Percentiles rank a stretch among this genome's conserved stretches.
phyloP scores from a whole-genome alignment of 176 grass and related monocot genomes.

The Themeda triandra region DNA sequence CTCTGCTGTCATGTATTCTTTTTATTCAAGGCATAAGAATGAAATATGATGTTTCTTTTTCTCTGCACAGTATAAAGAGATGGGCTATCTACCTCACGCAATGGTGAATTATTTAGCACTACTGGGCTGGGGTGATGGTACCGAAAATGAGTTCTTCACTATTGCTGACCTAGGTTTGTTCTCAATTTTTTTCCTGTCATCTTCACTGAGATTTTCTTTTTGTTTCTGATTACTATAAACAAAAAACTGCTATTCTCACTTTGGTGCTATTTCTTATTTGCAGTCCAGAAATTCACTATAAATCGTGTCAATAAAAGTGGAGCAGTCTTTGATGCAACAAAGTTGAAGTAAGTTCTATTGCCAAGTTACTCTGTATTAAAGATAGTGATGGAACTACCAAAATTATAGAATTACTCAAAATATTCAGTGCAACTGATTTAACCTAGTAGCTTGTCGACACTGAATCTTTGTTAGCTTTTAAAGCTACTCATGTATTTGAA shows the following conservation, averaged over 20 bases:
- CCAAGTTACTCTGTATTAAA: not conserved
- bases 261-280: not conserved
- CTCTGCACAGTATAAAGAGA: too few relatives aligned
- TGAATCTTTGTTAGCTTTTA: not conserved
- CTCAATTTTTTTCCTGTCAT: not conserved
- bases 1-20: too few relatives aligned
- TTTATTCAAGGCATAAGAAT: too few relatives aligned
- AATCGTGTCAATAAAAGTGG: slow-evolving; percentile 98
- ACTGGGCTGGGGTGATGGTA: too few relatives aligned
- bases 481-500: not conserved
- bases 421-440: not conserved
- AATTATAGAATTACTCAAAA: not conserved
- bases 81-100: too few relatives aligned
- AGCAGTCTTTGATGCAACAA: slow-evolving; percentile 86
- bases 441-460: not conserved
- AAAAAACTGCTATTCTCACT: not conserved
- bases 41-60: too few relatives aligned
- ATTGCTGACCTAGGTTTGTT: slow-evolving; percentile 76
- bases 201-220: not conserved
- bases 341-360: slow-evolving; percentile 63
- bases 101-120: too few relatives aligned
- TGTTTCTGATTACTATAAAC: too few relatives aligned
- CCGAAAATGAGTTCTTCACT: not conserved
- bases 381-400: not conserved
- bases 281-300: slow-evolving; percentile 91